These are phyloP conservation scores for Fomitopsis palustris DNA, from an alignment of 1,284 basidiomycete species.

Conservation along the genomic window DNA sequence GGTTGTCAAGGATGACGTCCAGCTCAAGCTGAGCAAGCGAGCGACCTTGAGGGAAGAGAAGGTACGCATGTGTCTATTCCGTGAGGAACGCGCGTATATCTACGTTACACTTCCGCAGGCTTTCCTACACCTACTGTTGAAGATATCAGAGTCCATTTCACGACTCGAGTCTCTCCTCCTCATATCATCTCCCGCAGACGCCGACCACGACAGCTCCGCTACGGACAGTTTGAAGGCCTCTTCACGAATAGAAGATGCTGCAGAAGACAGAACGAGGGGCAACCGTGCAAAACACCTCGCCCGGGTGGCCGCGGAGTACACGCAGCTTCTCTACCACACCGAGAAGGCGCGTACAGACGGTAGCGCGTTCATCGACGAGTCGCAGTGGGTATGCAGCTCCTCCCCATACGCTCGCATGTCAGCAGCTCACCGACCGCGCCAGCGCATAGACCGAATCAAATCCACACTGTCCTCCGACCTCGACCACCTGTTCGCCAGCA, in stretches of 20 bases:
- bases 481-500: constrained; percentile 70
- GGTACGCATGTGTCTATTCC: constrained; percentile 35
- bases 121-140: constrained; percentile 78
- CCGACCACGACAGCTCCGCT: constrained; percentile 31
- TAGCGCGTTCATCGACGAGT: constrained; percentile 76
- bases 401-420: constrained; percentile 13
- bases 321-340: constrained; percentile 87
- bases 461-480: constrained; percentile 82
- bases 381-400: constrained; percentile 76
- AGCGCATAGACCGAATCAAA: constrained; percentile 82
- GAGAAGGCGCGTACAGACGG: constrained; percentile 75
- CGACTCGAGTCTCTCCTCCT: constrained; percentile 80
- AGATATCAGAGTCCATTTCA: constrained; percentile 83
- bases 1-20: constrained; percentile 68
- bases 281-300: constrained; percentile 81
- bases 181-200: constrained; percentile 52
- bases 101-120: constrained; percentile 43
- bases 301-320: constrained; percentile 87
- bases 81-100: not conserved
- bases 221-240: constrained; percentile 29
- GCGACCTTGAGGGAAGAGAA: constrained; percentile 80
- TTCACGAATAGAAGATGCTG: constrained; percentile 21
- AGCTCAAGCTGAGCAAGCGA: constrained; percentile 73
- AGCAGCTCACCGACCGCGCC: constrained; percentile 10
- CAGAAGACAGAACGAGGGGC: constrained; percentile 47